A percentile compares a stretch with the other conserved stretches of the same genome.
Evolutionary conservation across 1,139 yeast species (phyloP).

Genomic region (Taphrina pruni): DNA sequence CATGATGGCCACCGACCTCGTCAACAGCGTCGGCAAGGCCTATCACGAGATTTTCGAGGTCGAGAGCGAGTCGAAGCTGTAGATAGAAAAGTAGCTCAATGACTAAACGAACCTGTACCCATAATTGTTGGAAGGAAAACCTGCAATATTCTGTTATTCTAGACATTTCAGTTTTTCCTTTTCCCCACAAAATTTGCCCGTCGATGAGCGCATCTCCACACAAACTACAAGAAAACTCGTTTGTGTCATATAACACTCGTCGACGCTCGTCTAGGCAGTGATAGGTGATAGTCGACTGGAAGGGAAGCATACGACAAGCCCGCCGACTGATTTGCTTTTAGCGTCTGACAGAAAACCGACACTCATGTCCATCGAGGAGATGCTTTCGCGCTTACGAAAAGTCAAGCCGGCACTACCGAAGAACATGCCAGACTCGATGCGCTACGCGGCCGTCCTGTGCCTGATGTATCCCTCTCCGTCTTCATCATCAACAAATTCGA

Average conservation of each 20-base stretch:
- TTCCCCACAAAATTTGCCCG: conserved; percentile 9
- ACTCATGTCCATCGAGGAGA: conserved; percentile 19
- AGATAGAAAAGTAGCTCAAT: neutral
- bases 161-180: no score
- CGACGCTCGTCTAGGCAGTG: no score
- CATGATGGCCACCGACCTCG: conserved; percentile 84
- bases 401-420: conserved; percentile 13
- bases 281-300: no score
- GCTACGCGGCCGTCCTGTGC: conserved; percentile 31
- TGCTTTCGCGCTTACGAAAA: conserved; percentile 22
- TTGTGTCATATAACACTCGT: no score
- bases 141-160: no score
- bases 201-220: conserved; percentile 9
- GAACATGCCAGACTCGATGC: conserved; percentile 22
- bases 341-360: no score
- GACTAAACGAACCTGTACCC: neutral
- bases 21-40: conserved; percentile 68
- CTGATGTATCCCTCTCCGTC: conserved; percentile 14
- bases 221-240: no score
- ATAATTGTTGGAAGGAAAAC: no score
- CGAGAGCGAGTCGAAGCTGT: conserved; percentile 44
- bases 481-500: neutral
- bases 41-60: conserved; percentile 60
- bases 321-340: no score
- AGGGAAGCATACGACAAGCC: no score